Evolutionary conservation across 2,329 filamentous ascomycete genomes (phyloP).

Genomic region (Botrytis pseudocinerea): DNA sequence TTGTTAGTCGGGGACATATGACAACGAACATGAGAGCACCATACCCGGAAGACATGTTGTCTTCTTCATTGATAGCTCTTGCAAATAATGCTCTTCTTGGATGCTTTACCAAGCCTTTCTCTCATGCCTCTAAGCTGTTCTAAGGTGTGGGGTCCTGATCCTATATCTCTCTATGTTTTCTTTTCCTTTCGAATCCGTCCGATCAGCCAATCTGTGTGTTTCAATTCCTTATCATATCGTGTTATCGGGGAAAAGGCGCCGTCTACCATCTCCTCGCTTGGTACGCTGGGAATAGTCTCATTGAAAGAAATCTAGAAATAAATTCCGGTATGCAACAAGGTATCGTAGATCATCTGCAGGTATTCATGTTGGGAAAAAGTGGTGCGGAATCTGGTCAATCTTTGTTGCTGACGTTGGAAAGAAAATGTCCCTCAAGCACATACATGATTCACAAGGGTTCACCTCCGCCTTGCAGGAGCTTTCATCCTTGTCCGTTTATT

Average conservation of each 20-base stretch:
- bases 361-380: conserved; percentile 10
- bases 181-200: not conserved
- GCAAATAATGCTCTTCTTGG: not conserved
- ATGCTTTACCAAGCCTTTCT: conserved; percentile 15
- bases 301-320: not conserved
- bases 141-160: not conserved
- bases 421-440: not conserved
- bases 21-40: not conserved
- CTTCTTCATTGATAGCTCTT: conserved; percentile 17
- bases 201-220: not conserved
- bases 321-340: not conserved
- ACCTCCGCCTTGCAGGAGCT: conserved; percentile 7
- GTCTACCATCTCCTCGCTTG: not conserved
- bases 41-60: conserved; percentile 27
- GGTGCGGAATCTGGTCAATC: not conserved
- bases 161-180: not conserved
- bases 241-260: not conserved
- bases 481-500: conserved; percentile 8
- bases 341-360: conserved; percentile 13
- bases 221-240: not conserved
- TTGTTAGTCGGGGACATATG: not conserved
- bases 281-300: not conserved
- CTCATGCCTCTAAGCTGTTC: conserved; percentile 7
- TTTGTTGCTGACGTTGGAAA: conserved; percentile 10
- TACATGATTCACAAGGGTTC: conserved; percentile 13